Percentiles rank a stretch among this genome's conserved stretches.
Conservation (phyloP, 169 alveolate genomes). For the Plasmodium coatneyi region DNA sequence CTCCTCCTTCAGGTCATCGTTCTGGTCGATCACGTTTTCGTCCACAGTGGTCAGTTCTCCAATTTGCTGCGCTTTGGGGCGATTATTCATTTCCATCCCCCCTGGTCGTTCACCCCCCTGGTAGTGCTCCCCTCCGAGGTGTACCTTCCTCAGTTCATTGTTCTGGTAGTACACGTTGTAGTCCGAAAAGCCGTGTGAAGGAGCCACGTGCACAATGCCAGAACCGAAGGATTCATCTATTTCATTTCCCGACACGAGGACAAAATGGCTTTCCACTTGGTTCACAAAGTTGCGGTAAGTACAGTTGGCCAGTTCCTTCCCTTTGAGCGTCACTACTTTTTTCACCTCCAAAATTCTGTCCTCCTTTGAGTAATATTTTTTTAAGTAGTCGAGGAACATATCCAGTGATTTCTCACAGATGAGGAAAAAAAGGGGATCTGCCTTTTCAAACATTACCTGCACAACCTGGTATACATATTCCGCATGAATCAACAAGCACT, state of each 20-base stretch:
- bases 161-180: constrained; percentile 34
- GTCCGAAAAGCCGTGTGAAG: constrained; percentile 70
- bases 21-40: constrained; percentile 62
- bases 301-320: not conserved
- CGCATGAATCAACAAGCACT: constrained; percentile 45
- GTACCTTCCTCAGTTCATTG: constrained; percentile 15
- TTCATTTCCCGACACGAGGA: constrained; percentile 20
- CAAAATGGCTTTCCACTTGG: constrained; percentile 29
- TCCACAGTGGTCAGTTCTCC: not conserved
- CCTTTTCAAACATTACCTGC: constrained; percentile 7
- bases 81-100: too few species aligned
- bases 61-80: not conserved
- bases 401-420: constrained; percentile 56
- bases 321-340: constrained; percentile 13
- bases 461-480: constrained; percentile 30
- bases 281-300: constrained; percentile 45
- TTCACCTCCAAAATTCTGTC: not conserved
- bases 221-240: constrained; percentile 52
- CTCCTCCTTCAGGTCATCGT: constrained; percentile 60
- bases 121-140: constrained; percentile 3
- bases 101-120: not conserved
- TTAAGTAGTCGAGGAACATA: constrained; percentile 17
- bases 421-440: not conserved
- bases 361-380: constrained; percentile 17
- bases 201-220: constrained; percentile 73